Evolutionary conservation across 1,284 basidiomycete genomes (phyloP).

Genomic region (Malassezia brasiliensis): DNA sequence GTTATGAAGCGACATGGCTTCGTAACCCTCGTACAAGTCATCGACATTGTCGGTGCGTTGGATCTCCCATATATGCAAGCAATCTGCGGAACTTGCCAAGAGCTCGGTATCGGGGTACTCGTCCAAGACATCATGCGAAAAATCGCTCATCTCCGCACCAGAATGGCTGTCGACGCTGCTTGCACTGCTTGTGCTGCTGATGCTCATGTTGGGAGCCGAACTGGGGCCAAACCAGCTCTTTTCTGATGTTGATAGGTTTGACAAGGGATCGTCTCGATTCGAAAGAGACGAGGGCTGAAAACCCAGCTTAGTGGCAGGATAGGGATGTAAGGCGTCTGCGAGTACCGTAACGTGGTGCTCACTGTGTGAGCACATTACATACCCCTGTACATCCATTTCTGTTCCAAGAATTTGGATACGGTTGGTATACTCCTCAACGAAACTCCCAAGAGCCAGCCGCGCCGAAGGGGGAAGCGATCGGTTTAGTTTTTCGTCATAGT

Average conservation of each 20-base stretch:
- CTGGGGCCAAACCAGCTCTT: constrained; percentile 7
- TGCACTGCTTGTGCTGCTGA: constrained; percentile 1
- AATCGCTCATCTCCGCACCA: constrained; percentile 14
- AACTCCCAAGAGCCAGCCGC: constrained; percentile 41
- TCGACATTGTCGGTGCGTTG: constrained; percentile 23
- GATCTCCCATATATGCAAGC: constrained; percentile 44
- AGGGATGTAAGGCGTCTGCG: constrained; percentile 43
- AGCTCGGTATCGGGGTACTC: constrained; percentile 39
- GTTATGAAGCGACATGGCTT: constrained; percentile 23
- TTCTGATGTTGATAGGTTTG: not conserved
- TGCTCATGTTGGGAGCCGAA: not conserved
- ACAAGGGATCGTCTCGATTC: not conserved
- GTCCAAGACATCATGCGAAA: not conserved
- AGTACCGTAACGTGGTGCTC: constrained; percentile 26
- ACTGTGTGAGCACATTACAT: not conserved
- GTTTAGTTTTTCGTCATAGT: not conserved
- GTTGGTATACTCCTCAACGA: constrained; percentile 44
- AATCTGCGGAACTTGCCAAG: constrained; percentile 44
- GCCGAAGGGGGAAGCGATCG: constrained; percentile 25
- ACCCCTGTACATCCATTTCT: constrained; percentile 22
- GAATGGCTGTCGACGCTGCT: constrained; percentile 2
- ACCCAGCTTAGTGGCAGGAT: constrained; percentile 43
- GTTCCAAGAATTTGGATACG: constrained; percentile 44
- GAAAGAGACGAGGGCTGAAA: constrained; percentile 40
- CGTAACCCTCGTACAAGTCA: constrained; percentile 23